Base-by-base conservation (phyloP, 768 basidiomycete genomes). In the Paxillus ammoniavirescens region DNA sequence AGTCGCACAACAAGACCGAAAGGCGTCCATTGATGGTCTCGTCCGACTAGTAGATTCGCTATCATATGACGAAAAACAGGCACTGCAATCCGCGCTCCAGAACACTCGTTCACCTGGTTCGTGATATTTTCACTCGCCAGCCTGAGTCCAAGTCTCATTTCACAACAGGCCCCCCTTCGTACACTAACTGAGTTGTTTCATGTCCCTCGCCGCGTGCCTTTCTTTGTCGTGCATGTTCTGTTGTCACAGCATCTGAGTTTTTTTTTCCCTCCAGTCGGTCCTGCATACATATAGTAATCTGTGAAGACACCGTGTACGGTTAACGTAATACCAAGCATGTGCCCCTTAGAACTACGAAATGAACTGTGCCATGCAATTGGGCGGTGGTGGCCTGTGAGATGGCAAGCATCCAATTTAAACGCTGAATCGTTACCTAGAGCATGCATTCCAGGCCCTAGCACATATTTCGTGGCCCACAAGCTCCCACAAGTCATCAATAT, bases 1-100 rank as follows among this genome's bases (percentile, higher is more conserved):
- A 13, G 73, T 87, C 57, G 79, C 84, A 12, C 83, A 86, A 56
- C 84, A 86, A 60, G 89, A 94, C 66, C 81, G 84, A 46, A 90
- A 89, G 71, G 85, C 84, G 8, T 82, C 88, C 1, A 68, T 94
- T 55, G 84, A 86, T 55, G 85, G 90, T 35, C 79, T 94, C 53
- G 69, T 83, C 47, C 84, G 85, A 46, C 73, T 93, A 10, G 81
- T 86, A n/a, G 86, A 91, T 53, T 78, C 77, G 36, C 77, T 95
- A 54, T 80, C 82, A 0, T 80, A 82, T 21, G 92, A 92, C 23
- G 91, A 93, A 60, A 84, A 82, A 68, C 72, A 78, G 10, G 71
- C 78, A 1, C 64, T 94, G 56, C 76, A 86, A 36, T 69, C 72
- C 40, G 81, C 82, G 37, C 77, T 93, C 47, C 86, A 87, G 65